A percentile compares a stretch with the other conserved stretches of the same genome.
phyloP scores from a whole-genome alignment of 768 basidiomycete species.

The Xerocomus brunneocitrinus region DNA sequence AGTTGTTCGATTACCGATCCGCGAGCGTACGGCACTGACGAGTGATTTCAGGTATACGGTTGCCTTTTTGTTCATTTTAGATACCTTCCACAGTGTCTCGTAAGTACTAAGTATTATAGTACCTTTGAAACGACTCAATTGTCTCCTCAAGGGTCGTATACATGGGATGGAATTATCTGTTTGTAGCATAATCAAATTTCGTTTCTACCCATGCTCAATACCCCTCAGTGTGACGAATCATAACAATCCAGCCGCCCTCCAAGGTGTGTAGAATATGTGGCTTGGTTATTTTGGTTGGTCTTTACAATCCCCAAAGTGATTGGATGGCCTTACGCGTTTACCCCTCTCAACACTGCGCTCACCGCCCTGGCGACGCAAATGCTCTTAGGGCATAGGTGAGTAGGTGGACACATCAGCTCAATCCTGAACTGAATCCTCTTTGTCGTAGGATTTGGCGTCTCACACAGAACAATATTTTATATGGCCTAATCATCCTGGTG shows the following conservation, averaged over 20 bases:
- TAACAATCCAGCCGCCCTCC: conserved; percentile 6
- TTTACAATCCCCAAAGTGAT: conserved; percentile 26
- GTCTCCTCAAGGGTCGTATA: conserved; percentile 7
- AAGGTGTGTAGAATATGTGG: background rate
- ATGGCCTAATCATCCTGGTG: conserved; percentile 32
- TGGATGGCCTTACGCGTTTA: conserved; percentile 47
- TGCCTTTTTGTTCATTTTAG: conserved; percentile 8
- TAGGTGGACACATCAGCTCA: background rate
- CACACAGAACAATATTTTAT: conserved; percentile 14
- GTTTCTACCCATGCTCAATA: background rate
- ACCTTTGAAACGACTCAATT: background rate
- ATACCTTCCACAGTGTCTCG: conserved; percentile 16
- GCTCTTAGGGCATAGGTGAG: conserved; percentile 43
- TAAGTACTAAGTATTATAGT: background rate
- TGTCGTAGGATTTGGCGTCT: conserved; percentile 9
- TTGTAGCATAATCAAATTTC: background rate
- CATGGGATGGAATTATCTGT: conserved; percentile 12
- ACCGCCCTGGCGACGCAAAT: conserved; percentile 45
- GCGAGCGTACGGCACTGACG: background rate
- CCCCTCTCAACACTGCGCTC: conserved; percentile 43
- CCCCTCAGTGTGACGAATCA: conserved; percentile 9
- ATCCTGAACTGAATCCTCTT: background rate
- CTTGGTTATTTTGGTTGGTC: background rate
- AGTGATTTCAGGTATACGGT: conserved; percentile 5
- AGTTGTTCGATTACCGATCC: background rate